These are phyloP conservation scores for Entomortierella lignicola DNA, from an alignment of 192 early-diverging fungal genomes.

Conservation along the genomic window DNA sequence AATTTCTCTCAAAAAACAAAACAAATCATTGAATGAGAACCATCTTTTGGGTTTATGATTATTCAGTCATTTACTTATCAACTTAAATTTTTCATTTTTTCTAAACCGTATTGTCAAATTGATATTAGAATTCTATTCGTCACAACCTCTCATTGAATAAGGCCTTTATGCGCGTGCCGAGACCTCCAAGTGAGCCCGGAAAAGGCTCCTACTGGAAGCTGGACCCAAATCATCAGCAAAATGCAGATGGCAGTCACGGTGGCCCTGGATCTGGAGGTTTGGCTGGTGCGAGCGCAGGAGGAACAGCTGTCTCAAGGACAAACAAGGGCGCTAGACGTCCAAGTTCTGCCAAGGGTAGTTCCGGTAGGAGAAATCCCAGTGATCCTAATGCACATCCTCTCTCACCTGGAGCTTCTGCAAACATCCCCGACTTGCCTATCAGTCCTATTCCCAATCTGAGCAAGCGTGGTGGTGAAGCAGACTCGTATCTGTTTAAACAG, in stretches of 20 bases:
- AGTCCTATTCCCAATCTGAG: constrained; percentile 15
- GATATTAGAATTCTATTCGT: constrained; percentile 83
- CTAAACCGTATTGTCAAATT: background rate
- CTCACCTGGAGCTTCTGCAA: constrained; percentile 6
- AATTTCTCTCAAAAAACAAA: constrained; percentile 1
- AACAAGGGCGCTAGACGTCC: constrained; percentile 22
- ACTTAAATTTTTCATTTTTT: background rate
- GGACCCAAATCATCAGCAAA: constrained; percentile 56
- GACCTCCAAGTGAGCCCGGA: constrained; percentile 74
- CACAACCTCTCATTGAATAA: constrained; percentile 91
- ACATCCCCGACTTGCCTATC: constrained; percentile 37
- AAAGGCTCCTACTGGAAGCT: constrained; percentile 80
- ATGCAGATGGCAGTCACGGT: constrained; percentile 5
- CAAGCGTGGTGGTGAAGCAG: constrained; percentile 28
- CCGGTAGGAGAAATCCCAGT: constrained; percentile 21
- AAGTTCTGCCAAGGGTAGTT: constrained; percentile 17
- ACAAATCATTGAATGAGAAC: constrained; percentile 2
- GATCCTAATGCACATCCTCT: constrained; percentile 30
- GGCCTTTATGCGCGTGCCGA: constrained; percentile 81
- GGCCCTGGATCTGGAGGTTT: constrained; percentile 14
- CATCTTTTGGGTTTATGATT: constrained; percentile 6
- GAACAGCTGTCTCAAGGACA: constrained; percentile 12
- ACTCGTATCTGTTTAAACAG: constrained; percentile 37
- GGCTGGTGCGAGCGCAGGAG: constrained; percentile 18
- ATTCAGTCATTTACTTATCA: background rate